Evolutionary conservation across 768 basidiomycete genomes (phyloP), one percentile per base, ranked within the genome.

Genomic region (Tulasnella sp.): DNA sequence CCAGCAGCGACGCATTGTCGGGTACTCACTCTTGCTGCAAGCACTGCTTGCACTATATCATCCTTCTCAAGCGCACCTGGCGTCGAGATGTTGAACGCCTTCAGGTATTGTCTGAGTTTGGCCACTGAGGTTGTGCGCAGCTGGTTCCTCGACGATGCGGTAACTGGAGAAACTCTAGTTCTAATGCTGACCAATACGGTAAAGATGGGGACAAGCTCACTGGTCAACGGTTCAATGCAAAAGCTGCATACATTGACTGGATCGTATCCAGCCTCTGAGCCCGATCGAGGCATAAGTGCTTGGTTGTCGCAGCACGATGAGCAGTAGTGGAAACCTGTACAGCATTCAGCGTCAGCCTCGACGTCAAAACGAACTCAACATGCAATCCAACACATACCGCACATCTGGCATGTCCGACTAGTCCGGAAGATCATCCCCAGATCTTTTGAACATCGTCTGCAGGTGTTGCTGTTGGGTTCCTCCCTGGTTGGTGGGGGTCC

Each of bases 291-390:
- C 81, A 82, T 81, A 22, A 82, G 64, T 9, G 82, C 82, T 40
- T 82, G 81, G 58, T 82, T 46, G 42, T 82, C 82, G 41, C 78
- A 82, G 72, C 82, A 82, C 20, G 78, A 73, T 18, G 81, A 64
- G 72, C 82, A 82, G 58, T 82, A 82, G 42, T 48, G 28, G 75
- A 42, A 82, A n/a, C 82, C 82, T 82, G 64, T 12, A 31, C 7
- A 18, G 64, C 69, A 40, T 31, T 34, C 50, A 41, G n/a, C 18
- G 37, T 76, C 40, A 34, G 31, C 24, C 1, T 9, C 54, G 34
- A 44, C 58, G 72, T 54, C 37, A 0, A 24, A 58, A n/a, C 8
- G 34, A n/a, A 74, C 41, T 28, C 54, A 20, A 46, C 37, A 76
- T 77, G 22, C 48, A 74, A 4, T 7, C 69, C 34, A 31, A 22